Conservation (phyloP, 192 early-diverging fungal species). For the Spinellus fusiger region DNA sequence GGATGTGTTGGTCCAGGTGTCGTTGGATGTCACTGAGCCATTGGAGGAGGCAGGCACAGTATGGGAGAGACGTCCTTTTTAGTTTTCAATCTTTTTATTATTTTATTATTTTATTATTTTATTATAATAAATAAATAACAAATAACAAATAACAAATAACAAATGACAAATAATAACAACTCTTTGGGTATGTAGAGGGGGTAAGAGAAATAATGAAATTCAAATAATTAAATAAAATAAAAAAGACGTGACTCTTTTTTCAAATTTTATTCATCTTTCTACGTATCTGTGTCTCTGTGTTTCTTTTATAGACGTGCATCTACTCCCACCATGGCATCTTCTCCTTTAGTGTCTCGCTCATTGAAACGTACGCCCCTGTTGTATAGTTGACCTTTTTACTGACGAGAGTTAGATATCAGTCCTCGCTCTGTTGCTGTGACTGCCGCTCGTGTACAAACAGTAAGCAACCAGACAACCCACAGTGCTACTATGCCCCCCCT, state of each 20-base stretch:
- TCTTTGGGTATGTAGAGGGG: no score
- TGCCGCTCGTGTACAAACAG: not conserved
- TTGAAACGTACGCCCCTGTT: no score
- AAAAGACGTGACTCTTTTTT: no score
- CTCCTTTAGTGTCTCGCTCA: no score
- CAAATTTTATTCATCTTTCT: no score
- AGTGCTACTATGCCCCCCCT: not conserved
- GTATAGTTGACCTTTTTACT: no score
- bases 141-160: not conserved
- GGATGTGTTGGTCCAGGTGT: slow-evolving; percentile 51
- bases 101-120: not conserved
- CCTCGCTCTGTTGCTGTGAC: not conserved
- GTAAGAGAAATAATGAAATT: not conserved
- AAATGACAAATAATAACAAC: not conserved
- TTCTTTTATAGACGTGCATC: no score
- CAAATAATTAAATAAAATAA: not conserved
- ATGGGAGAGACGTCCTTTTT: slow-evolving; percentile 28
- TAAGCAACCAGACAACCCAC: not conserved
- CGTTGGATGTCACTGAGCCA: slow-evolving; percentile 20
- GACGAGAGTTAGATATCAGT: no score
- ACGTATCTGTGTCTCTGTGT: no score
- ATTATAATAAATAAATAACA: not conserved
- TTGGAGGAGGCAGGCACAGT: slow-evolving; percentile 29
- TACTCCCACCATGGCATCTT: no score
- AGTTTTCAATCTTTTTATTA: not conserved